Evolutionary conservation across 1,284 basidiomycete genomes (phyloP), one percentile per base, ranked within the genome.

Genomic region (Apiotrichum sp.): DNA sequence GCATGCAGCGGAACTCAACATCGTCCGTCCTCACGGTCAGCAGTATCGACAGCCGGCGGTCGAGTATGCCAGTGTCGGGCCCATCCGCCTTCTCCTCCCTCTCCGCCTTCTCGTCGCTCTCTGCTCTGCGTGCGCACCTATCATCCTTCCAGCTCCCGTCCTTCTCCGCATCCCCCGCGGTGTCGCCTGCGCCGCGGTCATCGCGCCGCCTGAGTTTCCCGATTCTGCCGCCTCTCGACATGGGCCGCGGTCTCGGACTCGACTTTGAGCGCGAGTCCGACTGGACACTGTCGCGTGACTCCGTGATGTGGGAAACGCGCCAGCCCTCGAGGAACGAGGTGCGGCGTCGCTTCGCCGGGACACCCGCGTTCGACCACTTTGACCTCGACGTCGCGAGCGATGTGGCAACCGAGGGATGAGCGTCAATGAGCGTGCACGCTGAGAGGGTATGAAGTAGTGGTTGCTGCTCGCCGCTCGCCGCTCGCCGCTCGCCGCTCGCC

Each of bases 201-300:
- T 36, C 35, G 35, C n/a, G n/a, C n/a, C 14, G 33, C 34, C 31
- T n/a, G 2, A 41, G 40, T n/a, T 14, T 46, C 33, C 47, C 47
- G 8, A 16, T 47, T 6, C 33, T 47, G 35, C 47, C 47, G 9
- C 35, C 47, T 13, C 46, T 47, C 40, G 40, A 41, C 40, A 9
- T 45, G 22, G 43, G 16, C 29, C 13, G 31, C 43, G 31, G 29
- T 33, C 11, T 45, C 29, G 31, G 8, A 11, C 5, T 31, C 16
- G 47, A 36, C 16, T 47, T 38, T 31, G 47, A 47, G 34, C 47
- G 34, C 35, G 47, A 47, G 35, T 47, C 38, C 33, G 47, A 47
- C 10, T 38, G 40, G 40, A 41, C 40, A n/a, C n/a, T n/a, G n/a
- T 41, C 8, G 40, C 35, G 35, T 36, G 40, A 41, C 40, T 41